Conservation (phyloP, 2,329 filamentous ascomycete species). For the Purpureocillium takamizusanense region DNA sequence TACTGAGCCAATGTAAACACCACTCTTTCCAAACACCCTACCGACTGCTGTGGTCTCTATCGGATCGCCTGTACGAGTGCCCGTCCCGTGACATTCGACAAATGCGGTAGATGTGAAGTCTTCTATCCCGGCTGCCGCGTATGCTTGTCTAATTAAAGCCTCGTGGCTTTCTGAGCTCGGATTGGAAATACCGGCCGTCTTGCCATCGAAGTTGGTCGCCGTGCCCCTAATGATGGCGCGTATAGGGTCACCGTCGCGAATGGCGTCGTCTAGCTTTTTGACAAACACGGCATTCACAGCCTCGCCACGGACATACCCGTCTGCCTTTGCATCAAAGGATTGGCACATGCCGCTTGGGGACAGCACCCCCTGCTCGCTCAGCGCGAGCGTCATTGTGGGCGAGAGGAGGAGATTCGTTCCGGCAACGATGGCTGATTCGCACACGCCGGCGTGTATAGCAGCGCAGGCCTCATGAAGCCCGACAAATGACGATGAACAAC, state of each 20-base stretch:
- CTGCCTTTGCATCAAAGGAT: constrained; percentile 32
- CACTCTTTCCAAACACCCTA: constrained; percentile 13
- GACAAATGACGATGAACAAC: constrained; percentile 26
- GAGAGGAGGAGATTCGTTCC: constrained; percentile 20
- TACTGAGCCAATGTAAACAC: constrained; percentile 14
- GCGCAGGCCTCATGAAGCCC: constrained; percentile 26
- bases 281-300: constrained; percentile 33
- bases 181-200: constrained; percentile 10
- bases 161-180: constrained; percentile 33
- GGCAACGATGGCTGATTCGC: constrained; percentile 17
- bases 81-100: constrained; percentile 19
- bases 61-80: constrained; percentile 29
- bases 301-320: constrained; percentile 44
- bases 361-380: constrained; percentile 26
- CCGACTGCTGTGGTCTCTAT: constrained; percentile 25
- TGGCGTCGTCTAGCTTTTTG: constrained; percentile 35
- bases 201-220: constrained; percentile 25
- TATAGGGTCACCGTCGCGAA: constrained; percentile 34
- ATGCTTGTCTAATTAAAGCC: constrained; percentile 29
- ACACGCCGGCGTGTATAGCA: constrained; percentile 15
- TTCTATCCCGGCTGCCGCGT: constrained; percentile 12
- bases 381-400: constrained; percentile 13
- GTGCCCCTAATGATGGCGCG: constrained; percentile 20
- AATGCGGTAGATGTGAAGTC: constrained; percentile 8
- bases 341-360: constrained; percentile 21